Evolutionary conservation across 345 rosid genomes (phyloP), one percentile per base, ranked within the genome.

Genomic region (Corchorus olitorius): DNA sequence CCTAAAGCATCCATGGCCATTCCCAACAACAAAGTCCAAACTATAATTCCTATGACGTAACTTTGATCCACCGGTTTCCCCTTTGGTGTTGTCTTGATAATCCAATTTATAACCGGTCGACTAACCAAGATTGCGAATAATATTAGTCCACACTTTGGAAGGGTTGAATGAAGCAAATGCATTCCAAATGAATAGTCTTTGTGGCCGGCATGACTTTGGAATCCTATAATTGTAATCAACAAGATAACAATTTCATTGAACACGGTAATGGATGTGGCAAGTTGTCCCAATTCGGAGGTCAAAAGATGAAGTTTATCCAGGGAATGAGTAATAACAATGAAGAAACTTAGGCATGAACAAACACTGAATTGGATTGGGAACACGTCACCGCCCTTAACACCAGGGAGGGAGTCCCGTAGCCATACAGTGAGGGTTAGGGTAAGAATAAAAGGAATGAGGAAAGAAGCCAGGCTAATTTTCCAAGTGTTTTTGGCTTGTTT

Each of bases 71-170:
- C 76, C 0, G 75, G 61, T 17, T 62, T 37, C 16, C 80, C 83
- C 27, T 75, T 62, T 4, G 78, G 80, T 59, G 72, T 78, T 53
- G 0, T 78, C 35, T 60, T 35, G 60, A 80, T 54, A 20, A 75
- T 72, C 50, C 41, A 46, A 10, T 2, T 3, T 11, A 83, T 59
- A 0, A 12, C 11, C 2, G 59, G 80, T 13, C 75, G 17, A 7
- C 68, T 9, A 59, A 73, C 22, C 10, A 45, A 14, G 54, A 69
- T 12, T 7, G 52, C 27, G 63, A 67, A 41, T 11, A 48, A 6
- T 3, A 7, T 2, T 50, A 71, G 39, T 19, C 11, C 61, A 70
- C 13, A 68, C 4, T 48, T 13, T 53, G 60, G 52, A 53, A 53
- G 6, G 62, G 52, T 0, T 6, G 43, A 20, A 34, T 22, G 49